phyloP scores from a whole-genome alignment of 2,329 filamentous ascomycete genomes.

The Talaromyces sp. region DNA sequence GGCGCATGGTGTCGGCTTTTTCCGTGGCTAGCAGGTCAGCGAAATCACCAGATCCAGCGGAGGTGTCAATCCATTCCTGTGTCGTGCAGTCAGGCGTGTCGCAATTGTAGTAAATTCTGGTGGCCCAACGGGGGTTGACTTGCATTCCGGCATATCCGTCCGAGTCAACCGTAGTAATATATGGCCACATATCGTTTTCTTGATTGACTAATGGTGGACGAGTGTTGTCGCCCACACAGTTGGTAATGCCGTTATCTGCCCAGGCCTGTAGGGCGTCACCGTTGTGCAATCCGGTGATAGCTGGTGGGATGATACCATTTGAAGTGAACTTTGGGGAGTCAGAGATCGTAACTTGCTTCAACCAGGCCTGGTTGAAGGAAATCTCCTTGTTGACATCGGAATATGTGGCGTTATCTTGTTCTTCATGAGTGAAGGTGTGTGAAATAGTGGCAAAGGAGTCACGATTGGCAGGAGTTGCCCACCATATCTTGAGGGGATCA shows the following conservation, averaged over 20 bases:
- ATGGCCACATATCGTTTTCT: slow-evolving; percentile 51
- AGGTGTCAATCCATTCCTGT: slow-evolving; percentile 58
- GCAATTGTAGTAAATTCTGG: slow-evolving; percentile 62
- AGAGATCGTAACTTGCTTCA: slow-evolving; percentile 49
- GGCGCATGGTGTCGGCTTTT: slow-evolving; percentile 49
- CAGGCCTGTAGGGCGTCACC: slow-evolving; percentile 58
- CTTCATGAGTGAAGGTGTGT: slow-evolving; percentile 58
- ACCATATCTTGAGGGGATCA: slow-evolving; percentile 52
- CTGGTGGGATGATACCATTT: slow-evolving; percentile 56
- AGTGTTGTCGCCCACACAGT: slow-evolving; percentile 62
- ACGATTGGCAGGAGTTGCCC: slow-evolving; percentile 44
- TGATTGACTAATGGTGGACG: slow-evolving; percentile 50
- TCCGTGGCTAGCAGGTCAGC: slow-evolving; percentile 48
- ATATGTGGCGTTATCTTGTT: slow-evolving; percentile 58
- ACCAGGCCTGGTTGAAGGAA: slow-evolving; percentile 56
- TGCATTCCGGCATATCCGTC: slow-evolving; percentile 55
- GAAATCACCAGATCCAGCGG: slow-evolving; percentile 51
- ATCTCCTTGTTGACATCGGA: slow-evolving; percentile 54
- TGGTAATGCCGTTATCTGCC: slow-evolving; percentile 54
- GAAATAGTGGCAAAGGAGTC: slow-evolving; percentile 56
- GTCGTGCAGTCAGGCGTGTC: slow-evolving; percentile 53
- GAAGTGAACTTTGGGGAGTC: slow-evolving; percentile 45
- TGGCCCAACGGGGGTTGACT: slow-evolving; percentile 57
- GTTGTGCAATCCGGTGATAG: slow-evolving; percentile 60
- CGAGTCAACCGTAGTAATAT: slow-evolving; percentile 45